A percentile compares a stretch with the other conserved stretches of the same genome.
Conservation (phyloP, 805 yeast species). For the Spathaspora passalidarum region DNA sequence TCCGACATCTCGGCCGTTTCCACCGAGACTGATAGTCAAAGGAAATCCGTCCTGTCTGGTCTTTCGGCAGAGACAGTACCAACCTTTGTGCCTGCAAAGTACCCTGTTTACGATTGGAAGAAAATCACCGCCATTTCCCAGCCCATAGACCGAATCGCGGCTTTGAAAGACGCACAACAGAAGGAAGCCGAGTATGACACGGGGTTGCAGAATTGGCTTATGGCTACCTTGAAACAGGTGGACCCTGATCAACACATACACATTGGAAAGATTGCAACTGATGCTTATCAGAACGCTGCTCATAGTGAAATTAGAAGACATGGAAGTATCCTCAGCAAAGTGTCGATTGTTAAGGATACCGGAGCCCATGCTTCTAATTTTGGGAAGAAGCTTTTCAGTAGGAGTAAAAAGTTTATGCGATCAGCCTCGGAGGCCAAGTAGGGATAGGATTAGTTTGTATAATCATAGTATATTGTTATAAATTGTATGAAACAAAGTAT, state of each 20-base stretch:
- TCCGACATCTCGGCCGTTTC: background rate
- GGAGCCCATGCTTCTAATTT: conserved; percentile 50
- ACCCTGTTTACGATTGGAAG: conserved; percentile 42
- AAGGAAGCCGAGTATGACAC: conserved; percentile 47
- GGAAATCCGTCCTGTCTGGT: background rate
- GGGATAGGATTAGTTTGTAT: background rate
- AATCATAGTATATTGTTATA: too few species aligned
- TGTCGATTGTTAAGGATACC: conserved; percentile 47
- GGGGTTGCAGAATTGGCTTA: conserved; percentile 59
- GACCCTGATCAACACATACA: conserved; percentile 29
- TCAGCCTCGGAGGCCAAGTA: conserved; percentile 6
- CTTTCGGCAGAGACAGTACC: background rate
- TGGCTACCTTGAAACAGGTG: conserved; percentile 37
- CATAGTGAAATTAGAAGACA: conserved; percentile 52
- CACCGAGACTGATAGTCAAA: background rate
- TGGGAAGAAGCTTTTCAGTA: conserved; percentile 53
- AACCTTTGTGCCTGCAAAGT: conserved; percentile 13
- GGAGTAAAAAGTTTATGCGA: conserved; percentile 48
- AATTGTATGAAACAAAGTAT: too few species aligned
- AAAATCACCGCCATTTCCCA: conserved; percentile 38
- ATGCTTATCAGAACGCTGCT: conserved; percentile 65
- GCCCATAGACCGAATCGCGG: conserved; percentile 39
- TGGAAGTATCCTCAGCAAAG: conserved; percentile 45
- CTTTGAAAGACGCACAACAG: conserved; percentile 40
- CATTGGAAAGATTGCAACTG: conserved; percentile 55